Conservation (phyloP, 2,329 filamentous ascomycete genomes). For the Endothia cerciana region DNA sequence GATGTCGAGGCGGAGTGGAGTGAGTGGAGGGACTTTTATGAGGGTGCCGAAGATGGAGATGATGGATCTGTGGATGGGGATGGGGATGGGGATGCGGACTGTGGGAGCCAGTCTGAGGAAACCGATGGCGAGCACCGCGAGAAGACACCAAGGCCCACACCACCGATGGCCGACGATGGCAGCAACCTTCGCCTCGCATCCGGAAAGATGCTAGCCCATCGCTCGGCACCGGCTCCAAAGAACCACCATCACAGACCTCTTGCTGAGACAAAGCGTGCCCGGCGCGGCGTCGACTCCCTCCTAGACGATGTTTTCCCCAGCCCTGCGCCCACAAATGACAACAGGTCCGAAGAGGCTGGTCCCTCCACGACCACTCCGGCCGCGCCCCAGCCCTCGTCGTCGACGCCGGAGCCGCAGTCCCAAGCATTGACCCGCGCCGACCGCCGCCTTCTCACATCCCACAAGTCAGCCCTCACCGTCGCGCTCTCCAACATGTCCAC, state of each 20-base stretch:
- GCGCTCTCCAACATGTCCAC: conserved; percentile 30
- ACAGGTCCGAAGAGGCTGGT: not conserved
- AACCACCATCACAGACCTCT: conserved; percentile 9
- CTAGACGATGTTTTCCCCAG: not conserved
- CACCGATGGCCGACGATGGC: conserved; percentile 25
- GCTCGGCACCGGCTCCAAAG: conserved; percentile 27
- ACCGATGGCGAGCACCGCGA: not conserved
- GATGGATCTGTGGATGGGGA: not conserved
- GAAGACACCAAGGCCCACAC: not conserved
- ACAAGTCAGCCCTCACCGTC: not conserved
- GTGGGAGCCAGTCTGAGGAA: not conserved
- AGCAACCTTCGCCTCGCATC: conserved; percentile 39
- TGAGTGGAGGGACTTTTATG: conserved; percentile 44
- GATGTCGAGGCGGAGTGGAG: conserved; percentile 38
- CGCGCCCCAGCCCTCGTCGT: not conserved
- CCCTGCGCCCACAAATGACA: not conserved
- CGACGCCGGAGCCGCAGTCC: not conserved
- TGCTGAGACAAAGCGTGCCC: not conserved
- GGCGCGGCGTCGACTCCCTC: not conserved
- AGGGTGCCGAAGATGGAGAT: not conserved
- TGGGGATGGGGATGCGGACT: not conserved
- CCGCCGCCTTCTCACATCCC: conserved; percentile 6
- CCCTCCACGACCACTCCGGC: not conserved
- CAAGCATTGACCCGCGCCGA: conserved; percentile 7
- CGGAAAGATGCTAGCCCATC: conserved; percentile 40